Evolutionary conservation across 2,329 filamentous ascomycete species (phyloP).

Genomic region (Beauveria bassiana): DNA sequence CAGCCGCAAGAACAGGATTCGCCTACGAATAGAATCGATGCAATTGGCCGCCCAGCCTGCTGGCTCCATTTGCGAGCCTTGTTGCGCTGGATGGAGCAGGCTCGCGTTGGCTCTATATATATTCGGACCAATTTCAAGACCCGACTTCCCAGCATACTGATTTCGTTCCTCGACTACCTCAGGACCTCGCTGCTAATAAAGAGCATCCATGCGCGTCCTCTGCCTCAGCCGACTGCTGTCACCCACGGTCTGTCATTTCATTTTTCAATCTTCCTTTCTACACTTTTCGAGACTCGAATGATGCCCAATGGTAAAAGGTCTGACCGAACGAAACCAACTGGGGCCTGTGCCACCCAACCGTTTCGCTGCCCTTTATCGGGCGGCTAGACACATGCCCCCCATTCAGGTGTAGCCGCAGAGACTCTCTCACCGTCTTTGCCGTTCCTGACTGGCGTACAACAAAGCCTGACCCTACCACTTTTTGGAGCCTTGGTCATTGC

Average conservation of each 20-base stretch:
- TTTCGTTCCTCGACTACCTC: not conserved
- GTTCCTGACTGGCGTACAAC: not conserved
- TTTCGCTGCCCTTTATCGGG: not conserved
- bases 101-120: not conserved
- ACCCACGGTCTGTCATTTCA: not conserved
- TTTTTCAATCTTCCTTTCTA: not conserved
- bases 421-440: not conserved
- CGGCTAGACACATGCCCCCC: not conserved
- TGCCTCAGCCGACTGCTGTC: not conserved
- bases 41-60: not conserved
- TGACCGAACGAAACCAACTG: constrained; percentile 43
- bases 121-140: not conserved
- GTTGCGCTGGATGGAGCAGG: not conserved
- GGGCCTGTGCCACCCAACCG: constrained; percentile 28
- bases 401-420: not conserved
- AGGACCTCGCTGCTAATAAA: not conserved
- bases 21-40: not conserved
- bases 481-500: constrained; percentile 44
- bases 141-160: not conserved
- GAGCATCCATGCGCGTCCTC: not conserved
- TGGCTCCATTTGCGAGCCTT: not conserved
- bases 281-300: constrained; percentile 28
- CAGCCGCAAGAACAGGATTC: not conserved
- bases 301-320: constrained; percentile 61
- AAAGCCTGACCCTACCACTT: constrained; percentile 30